Conservation (phyloP, 2,329 filamentous ascomycete genomes). For the Cercospora sesami region DNA sequence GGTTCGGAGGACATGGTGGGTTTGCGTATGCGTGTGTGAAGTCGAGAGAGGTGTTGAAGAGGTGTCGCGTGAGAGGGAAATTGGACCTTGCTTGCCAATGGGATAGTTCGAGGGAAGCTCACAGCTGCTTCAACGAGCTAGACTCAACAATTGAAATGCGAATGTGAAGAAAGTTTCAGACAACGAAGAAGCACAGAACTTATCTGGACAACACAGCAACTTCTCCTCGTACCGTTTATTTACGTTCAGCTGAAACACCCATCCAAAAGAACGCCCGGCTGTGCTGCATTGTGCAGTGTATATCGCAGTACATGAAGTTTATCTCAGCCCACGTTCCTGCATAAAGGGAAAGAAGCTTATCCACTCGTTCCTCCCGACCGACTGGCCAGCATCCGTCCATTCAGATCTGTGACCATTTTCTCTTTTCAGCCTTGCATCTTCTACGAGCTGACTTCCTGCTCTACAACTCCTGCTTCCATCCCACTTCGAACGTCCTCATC, state of each 20-base stretch:
- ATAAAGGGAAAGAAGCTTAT: neutral
- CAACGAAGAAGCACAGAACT: too few species aligned
- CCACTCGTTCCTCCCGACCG: neutral
- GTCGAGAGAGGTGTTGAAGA: neutral
- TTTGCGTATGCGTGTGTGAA: neutral
- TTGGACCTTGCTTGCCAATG: neutral
- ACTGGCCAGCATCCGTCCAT: neutral
- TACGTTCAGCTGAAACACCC: neutral
- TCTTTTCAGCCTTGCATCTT: neutral
- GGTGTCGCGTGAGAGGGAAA: neutral
- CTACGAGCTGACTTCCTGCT: neutral
- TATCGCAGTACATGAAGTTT: constrained; percentile 9
- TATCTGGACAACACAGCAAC: neutral
- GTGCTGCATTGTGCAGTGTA: constrained; percentile 15
- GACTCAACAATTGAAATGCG: too few species aligned
- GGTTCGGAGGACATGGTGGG: constrained; percentile 14
- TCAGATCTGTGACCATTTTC: neutral
- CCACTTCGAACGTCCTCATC: neutral
- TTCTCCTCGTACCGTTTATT: too few species aligned
- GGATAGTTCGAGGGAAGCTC: neutral
- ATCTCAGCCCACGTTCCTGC: constrained; percentile 13
- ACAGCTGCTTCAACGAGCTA: neutral
- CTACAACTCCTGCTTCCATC: neutral
- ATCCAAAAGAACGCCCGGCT: neutral
- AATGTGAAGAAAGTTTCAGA: too few species aligned